These are phyloP conservation scores for Wickerhamomyces bovis DNA, from an alignment of 805 yeast species.

Conservation along the genomic window DNA sequence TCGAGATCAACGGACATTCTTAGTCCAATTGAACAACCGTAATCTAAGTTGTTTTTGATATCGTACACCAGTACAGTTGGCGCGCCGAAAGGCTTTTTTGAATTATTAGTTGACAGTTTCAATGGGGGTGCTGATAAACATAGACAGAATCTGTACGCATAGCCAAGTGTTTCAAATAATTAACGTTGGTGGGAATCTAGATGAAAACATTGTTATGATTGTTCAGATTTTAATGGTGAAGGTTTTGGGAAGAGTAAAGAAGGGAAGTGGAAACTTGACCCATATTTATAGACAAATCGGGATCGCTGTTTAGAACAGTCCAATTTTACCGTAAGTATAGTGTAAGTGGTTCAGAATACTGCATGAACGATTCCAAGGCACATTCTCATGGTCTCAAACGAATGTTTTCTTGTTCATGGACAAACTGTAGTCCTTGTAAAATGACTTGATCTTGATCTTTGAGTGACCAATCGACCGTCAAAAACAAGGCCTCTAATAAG, in stretches of 20 bases:
- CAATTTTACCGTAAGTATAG: too few species aligned
- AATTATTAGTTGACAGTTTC: neutral
- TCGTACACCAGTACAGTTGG: neutral
- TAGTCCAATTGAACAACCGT: neutral
- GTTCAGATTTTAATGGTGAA: neutral
- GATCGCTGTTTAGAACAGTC: too few species aligned
- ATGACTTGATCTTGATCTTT: too few species aligned
- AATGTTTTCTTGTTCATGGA: too few species aligned
- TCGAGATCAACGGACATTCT: neutral
- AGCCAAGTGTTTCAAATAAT: neutral
- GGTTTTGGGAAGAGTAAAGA: neutral
- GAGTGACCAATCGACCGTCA: neutral
- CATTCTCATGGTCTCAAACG: too few species aligned
- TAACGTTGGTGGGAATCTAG: neutral
- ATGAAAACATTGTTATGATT: neutral
- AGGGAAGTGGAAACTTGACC: neutral
- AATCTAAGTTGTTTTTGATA: neutral
- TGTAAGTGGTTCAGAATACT: too few species aligned
- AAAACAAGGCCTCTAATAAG: too few species aligned
- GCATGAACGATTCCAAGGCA: too few species aligned
- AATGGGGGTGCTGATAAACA: neutral
- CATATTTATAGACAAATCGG: too few species aligned
- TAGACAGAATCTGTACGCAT: neutral
- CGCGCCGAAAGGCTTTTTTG: neutral
- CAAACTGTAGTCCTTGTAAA: too few species aligned